Evolutionary conservation across 768 basidiomycete genomes (phyloP), one percentile per base, ranked within the genome.

Genomic region (Auricularia sp.): DNA sequence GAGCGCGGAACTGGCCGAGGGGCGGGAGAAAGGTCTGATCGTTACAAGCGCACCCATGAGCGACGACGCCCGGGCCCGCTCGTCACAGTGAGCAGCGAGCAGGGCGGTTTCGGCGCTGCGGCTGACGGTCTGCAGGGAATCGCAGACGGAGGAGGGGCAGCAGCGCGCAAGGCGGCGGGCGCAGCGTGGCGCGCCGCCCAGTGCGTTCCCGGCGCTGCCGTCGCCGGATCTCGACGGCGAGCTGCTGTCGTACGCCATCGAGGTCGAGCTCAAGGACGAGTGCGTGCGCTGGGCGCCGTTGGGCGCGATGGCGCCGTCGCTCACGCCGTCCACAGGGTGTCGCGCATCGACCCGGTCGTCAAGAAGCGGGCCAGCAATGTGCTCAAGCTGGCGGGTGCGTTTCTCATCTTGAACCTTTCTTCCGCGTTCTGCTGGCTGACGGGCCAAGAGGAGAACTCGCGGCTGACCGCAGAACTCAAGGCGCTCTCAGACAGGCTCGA

Each of bases 311-410:
- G 54, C 23, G 11, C 10, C 54, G 12, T 21, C 14, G 21, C 23
- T 14, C 56, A 14, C 29, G 23, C 56, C 47, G 47, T 6, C 56
- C 8, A 14, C 18, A 59, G 56, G 56, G 34, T 59, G 14, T 59
- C 56, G 56, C 23, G 56, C 29, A 59, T 59, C 56, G 56, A 59
- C 34, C 56, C 56, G 56, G 74, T 73, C 64, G 72, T 82, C 67
- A 78, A 88, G 72, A 91, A 90, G 75, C 84, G 90, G 66, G 85
- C 84, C 51, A 88, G 86, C 69, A 90, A 87, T 73, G 87, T 91
- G 65, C 73, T 88, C 71, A 89, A 87, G 71, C 78, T 92, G 42
- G 80, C 87, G 23, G 56, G 56, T 59, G 34, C 56, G 56, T 59
- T 59, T 33, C 29, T 18, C 29, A 29, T 29, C 29, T 29, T 29